Evolutionary conservation across 2,329 filamentous ascomycete species (phyloP).

Genomic region (Epichloe sp.): DNA sequence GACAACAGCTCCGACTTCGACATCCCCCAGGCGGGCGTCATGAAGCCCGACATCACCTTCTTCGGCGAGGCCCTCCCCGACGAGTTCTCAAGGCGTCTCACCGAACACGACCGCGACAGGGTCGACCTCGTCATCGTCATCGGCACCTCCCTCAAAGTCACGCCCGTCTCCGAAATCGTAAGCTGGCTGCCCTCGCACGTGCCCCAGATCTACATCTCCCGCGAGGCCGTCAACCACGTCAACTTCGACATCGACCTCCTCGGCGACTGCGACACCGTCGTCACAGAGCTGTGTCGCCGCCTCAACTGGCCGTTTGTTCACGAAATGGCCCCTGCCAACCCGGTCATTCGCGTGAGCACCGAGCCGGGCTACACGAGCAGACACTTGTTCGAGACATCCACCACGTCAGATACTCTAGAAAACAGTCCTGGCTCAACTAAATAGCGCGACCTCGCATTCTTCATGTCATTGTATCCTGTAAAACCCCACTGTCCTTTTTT

Average conservation of each 20-base stretch:
- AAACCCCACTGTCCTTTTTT: too few species aligned
- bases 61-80: slow-evolving; percentile 85
- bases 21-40: slow-evolving; percentile 57
- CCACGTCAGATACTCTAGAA: too few species aligned
- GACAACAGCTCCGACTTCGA: slow-evolving; percentile 36
- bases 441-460: neutral
- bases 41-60: slow-evolving; percentile 98
- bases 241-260: slow-evolving; percentile 94
- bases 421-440: neutral
- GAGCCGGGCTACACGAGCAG: slow-evolving; percentile 22
- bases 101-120: slow-evolving; percentile 64
- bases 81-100: slow-evolving; percentile 67
- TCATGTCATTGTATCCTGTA: too few species aligned
- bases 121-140: slow-evolving; percentile 92
- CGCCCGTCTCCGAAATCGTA: slow-evolving; percentile 84
- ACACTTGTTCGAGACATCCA: slow-evolving; percentile 20
- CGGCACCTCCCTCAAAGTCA: slow-evolving; percentile 89
- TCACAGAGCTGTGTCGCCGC: slow-evolving; percentile 71
- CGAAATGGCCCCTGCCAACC: slow-evolving; percentile 64
- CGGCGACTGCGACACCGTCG: slow-evolving; percentile 87
- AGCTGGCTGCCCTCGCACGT: slow-evolving; percentile 65
- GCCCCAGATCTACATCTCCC: slow-evolving; percentile 82
- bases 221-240: slow-evolving; percentile 73
- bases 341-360: slow-evolving; percentile 42
- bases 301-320: slow-evolving; percentile 71